Base-by-base conservation (phyloP, 768 basidiomycete genomes). In the Pleurotus djamor region DNA sequence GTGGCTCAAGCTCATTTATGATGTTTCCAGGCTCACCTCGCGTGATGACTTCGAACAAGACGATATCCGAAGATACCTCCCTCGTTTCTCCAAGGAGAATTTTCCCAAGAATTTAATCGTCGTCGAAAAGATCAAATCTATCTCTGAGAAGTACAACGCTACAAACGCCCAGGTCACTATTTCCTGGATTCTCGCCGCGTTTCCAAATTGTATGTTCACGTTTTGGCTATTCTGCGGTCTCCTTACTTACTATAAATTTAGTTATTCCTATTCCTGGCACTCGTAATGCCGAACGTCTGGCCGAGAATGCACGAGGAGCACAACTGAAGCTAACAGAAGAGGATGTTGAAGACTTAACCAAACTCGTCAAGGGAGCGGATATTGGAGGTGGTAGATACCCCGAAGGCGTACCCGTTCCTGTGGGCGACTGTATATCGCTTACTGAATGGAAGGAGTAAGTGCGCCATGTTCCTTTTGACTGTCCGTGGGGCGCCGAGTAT, bases 31-130 rank as follows among this genome's bases (percentile, higher is more conserved):
- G 36, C 62, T 73, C 68, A 73, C 66, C 57, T 70, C 71, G 13
- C 69, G 67, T 1, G 73, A 72, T 12, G 77, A 76, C 57, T 76
- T 78, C 48, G 73, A 68, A 17, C 64, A 66, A 57, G 66, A 61
- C 16, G 77, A 78, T 57, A 70, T 72, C 47, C 63, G 77, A 12
- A 65, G 68, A 13, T 59, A 62, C 33, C 59, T 75, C 32, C 76
- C 75, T 33, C 62, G 67, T 54, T 71, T 69, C 59, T 71, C 70
- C 8, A 65, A 68, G 59, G 77, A 78, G 61, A 81, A 80, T 64
- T 82, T 82, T 65, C 75, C 76, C 0, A 78, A 73, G 58, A 75
- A 81, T 55, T 66, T 79, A 37, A 72, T 71, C 36, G 52, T 79
- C 9, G 72, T 63, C 6, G 73, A 77, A 4, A 66, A 67, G 38